Evolutionary conservation across 169 alveolate genomes (phyloP), one percentile per base, ranked within the genome.

Genomic region (Eimeria praecox): DNA sequence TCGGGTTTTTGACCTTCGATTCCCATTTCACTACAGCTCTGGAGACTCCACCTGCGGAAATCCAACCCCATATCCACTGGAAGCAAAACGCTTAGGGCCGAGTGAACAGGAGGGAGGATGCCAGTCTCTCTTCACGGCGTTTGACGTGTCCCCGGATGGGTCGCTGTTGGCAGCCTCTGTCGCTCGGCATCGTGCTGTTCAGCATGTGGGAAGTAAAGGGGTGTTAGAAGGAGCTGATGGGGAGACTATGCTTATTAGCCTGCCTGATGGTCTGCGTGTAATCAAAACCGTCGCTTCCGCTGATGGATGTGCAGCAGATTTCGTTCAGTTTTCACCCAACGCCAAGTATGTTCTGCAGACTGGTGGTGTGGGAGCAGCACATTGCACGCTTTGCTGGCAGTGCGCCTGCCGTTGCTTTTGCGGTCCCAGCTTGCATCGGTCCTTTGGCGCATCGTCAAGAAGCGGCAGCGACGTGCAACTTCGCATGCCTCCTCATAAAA

Each of bases 61-160:
- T 18, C 56, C 40, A 44, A 83, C 87, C 54, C 93, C 96, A 33
- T 93, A 93, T 64, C 96, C 96, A 40, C 80, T 82, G 59, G 96
- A 93, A 33, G 93, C 96, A 44, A 49, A 35, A 22, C 92, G 92
- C 56, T 22, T 86, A 42, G 92, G 92, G 78, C 75, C 92, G 44
- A 86, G 92, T 44, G 92, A 59, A 24, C 56, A 35, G 59, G 56
- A 38, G 33, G 88, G 78, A 33, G 88, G 64, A 0, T 42, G 59
- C 56, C 93, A 59, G 64, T 24, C 86, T n/a, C 44, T 71, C 35
- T 40, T 93, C 38, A 88, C 18, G 85, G 77, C 93, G 14, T 59
- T 93, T 38, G 96, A 93, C n/a, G 87, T 93, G 52, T 93, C 96
- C 3, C 96, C 96, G 54, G 96, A 93, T 49, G 90, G 92, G 18